These are phyloP conservation scores for Apium graveolens DNA, from an alignment of 129 eudicot genomes.

Conservation along the genomic window DNA sequence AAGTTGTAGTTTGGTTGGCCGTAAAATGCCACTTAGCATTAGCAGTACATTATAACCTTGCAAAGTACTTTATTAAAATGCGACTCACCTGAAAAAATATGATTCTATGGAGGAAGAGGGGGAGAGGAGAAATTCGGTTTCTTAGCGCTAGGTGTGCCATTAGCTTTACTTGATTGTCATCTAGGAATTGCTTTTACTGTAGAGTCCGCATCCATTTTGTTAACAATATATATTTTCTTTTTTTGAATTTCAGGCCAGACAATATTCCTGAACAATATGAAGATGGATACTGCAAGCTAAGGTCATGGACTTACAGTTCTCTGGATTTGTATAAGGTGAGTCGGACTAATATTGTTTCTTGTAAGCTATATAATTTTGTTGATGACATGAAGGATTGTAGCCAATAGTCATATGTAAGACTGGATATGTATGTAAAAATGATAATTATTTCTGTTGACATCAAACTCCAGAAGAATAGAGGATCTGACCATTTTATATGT, in stretches of 20 bases:
- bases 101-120: not conserved
- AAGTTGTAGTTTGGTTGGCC: not conserved
- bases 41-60: not conserved
- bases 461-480: not conserved
- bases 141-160: not conserved
- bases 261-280: constrained; percentile 66
- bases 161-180: not conserved
- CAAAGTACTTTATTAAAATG: too few relatives aligned
- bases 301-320: constrained; percentile 91
- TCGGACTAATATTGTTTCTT: not conserved
- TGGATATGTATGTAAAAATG: not conserved
- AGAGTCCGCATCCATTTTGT: not conserved
- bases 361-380: not conserved
- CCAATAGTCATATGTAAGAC: not conserved
- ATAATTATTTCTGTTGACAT: not conserved
- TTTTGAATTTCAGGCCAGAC: constrained; percentile 49
- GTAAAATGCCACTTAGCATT: not conserved
- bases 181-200: not conserved
- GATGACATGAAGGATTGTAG: not conserved
- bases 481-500: not conserved
- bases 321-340: constrained; percentile 78
- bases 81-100: not conserved
- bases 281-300: constrained; percentile 77
- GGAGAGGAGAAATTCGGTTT: not conserved
- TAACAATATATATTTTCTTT: not conserved